Evolutionary conservation across 257 asterid species (phyloP), one percentile per base, ranked within the genome.

Genomic region (Forsythia viridissima): DNA sequence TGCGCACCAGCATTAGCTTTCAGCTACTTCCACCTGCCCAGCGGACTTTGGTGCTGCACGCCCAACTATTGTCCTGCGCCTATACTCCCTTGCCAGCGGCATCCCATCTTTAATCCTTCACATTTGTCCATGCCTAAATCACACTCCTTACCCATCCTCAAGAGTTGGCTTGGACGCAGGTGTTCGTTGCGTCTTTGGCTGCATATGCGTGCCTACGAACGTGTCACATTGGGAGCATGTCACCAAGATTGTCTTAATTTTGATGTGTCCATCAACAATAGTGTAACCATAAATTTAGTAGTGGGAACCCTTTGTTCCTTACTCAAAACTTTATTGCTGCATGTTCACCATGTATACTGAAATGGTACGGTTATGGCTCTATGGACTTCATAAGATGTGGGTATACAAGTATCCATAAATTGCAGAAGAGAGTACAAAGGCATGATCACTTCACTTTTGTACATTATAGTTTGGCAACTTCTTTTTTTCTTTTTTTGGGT

Each of bases 321-420:
- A 1, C 18, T 15, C 7, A 2, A 52, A 52, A 52, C 24, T 46
- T 24, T 72, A 40, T 8, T 70, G 12, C 30, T 39, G 42, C 75
- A 8, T 72, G 41, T 72, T n/a, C 13, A 9, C 44, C 24, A 34
- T 44, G 40, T 46, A 13, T 30, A 16, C 41, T 13, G 30, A 34
- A 72, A 70, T 70, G 30, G n/a, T 39, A 3, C 24, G 6, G 3
- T 24, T n/a, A 20, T 2, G 2, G 21, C 7, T 63, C 21, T 42
- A 65, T 40, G 72, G 63, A 63, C 78, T 43, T 63, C 34, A 13
- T 61, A 76, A 40, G 21, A 76, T 61, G 79, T 46, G 42, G 59
- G 39, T 44, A 24, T 15, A 43, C 10, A 6, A 6, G 18, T 4
- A 52, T 52, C 24, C 21, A 6, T 52, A 15, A 4, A 52, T 13